Evolutionary conservation across 495 filamentous ascomycete species (phyloP).

Genomic region (Chlorociboria aeruginascens): DNA sequence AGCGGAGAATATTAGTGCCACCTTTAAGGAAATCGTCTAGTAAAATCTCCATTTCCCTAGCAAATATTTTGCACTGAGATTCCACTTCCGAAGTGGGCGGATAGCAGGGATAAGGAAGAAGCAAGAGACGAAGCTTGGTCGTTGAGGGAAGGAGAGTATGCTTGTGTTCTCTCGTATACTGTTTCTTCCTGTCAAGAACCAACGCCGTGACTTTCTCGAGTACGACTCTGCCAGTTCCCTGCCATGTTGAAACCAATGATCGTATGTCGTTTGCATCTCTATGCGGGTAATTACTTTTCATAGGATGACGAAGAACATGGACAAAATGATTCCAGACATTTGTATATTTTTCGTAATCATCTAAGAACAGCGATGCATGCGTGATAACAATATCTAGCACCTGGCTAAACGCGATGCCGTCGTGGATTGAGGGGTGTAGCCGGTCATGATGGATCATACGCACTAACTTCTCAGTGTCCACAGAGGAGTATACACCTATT

Average conservation of each 20-base stretch:
- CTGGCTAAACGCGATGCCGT: not conserved
- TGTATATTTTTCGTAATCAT: conserved; percentile 8
- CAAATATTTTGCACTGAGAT: conserved; percentile 1
- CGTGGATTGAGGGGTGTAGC: not conserved
- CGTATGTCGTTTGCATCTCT: not conserved
- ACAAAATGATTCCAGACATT: conserved; percentile 9
- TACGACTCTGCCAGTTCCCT: conserved; percentile 6
- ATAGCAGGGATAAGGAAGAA: conserved; percentile 19
- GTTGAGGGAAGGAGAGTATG: conserved; percentile 17
- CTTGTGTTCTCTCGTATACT: conserved; percentile 7
- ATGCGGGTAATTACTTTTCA: not conserved
- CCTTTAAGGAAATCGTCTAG: conserved; percentile 4
- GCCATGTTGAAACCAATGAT: not conserved
- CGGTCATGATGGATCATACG: conserved; percentile 3
- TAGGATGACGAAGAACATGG: not conserved
- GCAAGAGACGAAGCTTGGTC: conserved; percentile 18
- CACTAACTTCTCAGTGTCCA: not conserved
- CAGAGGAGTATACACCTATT: not conserved
- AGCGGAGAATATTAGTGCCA: conserved; percentile 8
- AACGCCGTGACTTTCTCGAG: conserved; percentile 14
- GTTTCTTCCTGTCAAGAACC: conserved; percentile 7
- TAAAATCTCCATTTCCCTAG: not conserved
- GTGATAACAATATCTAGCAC: conserved; percentile 4
- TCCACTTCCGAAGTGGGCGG: not conserved
- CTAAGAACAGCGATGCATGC: conserved; percentile 12